Evolutionary conservation across 176 grass and related monocot genomes (phyloP).

Genomic region (Raddia distichophylla): DNA sequence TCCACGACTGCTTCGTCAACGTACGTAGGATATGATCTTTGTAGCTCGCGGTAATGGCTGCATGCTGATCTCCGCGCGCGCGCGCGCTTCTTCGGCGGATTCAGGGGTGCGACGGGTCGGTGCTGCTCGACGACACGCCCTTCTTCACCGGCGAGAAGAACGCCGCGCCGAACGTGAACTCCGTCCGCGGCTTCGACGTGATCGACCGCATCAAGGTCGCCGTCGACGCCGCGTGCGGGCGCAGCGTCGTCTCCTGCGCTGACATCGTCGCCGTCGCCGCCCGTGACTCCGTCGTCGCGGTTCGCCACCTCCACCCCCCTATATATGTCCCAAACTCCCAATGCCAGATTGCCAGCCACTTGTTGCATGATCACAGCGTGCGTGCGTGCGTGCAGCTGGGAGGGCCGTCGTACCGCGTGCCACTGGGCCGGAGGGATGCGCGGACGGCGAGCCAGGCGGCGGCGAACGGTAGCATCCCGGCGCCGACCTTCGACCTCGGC

Average conservation of each 20-base stretch:
- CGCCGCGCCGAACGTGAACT: constrained; percentile 67
- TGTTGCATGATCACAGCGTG: background rate
- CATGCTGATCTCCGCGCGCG: background rate
- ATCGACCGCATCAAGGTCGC: constrained; percentile 74
- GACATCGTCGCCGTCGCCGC: constrained; percentile 70
- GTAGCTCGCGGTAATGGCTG: background rate
- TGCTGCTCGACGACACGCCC: constrained; percentile 80
- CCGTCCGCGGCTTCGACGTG: constrained; percentile 68
- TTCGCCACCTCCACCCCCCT: background rate
- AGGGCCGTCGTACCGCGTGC: constrained; percentile 66
- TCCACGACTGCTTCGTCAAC: constrained; percentile 89
- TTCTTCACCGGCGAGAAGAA: constrained; percentile 79
- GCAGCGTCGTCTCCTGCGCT: constrained; percentile 75
- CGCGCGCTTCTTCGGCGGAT: background rate
- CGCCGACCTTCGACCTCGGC: constrained; percentile 49
- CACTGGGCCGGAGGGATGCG: constrained; percentile 65
- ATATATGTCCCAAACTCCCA: no score
- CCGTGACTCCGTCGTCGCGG: constrained; percentile 75
- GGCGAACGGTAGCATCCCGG: constrained; percentile 70
- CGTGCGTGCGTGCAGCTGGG: constrained; percentile 48
- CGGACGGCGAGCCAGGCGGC: constrained; percentile 65
- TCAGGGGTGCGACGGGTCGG: constrained; percentile 87
- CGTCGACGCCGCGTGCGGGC: constrained; percentile 59
- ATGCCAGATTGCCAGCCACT: no score
- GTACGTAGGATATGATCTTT: constrained; percentile 1